Conservation (phyloP, 305 asterid genomes). For the Euphrasia arctica region DNA sequence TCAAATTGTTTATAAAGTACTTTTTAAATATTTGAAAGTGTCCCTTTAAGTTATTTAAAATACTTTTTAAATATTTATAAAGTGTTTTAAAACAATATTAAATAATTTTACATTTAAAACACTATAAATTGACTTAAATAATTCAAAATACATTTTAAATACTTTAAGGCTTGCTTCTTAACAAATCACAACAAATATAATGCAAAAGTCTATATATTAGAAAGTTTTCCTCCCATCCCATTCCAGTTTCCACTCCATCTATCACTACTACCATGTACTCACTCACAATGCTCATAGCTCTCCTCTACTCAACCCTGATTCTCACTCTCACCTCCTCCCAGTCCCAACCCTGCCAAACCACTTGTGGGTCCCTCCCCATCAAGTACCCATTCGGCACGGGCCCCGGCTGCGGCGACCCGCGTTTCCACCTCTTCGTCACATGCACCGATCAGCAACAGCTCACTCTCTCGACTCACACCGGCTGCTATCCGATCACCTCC, state of each 20-base stretch:
- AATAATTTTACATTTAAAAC: too few species aligned
- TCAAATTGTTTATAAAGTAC: too few species aligned
- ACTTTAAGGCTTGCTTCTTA: too few species aligned
- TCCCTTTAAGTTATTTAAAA: too few species aligned
- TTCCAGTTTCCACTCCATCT: not conserved
- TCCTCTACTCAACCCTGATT: slow-evolving; percentile 25
- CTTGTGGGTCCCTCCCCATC: slow-evolving; percentile 58
- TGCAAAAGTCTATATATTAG: not conserved
- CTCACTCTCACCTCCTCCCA: slow-evolving; percentile 44
- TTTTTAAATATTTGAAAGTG: too few species aligned
- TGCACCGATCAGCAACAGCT: slow-evolving; percentile 51
- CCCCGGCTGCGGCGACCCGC: slow-evolving; percentile 72
- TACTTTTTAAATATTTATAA: too few species aligned
- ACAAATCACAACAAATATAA: not conserved
- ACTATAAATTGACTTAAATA: too few species aligned
- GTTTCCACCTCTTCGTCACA: slow-evolving; percentile 53
- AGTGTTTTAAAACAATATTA: too few species aligned
- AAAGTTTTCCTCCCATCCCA: not conserved
- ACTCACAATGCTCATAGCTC: slow-evolving; percentile 24
- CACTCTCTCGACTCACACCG: slow-evolving; percentile 58
- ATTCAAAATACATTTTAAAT: too few species aligned
- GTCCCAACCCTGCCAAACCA: slow-evolving; percentile 58
- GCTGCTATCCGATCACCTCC: slow-evolving; percentile 67
- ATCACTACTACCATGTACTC: slow-evolving; percentile 10
- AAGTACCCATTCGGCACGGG: slow-evolving; percentile 76